Evolutionary conservation across 768 basidiomycete species (phyloP), one percentile per base, ranked within the genome.

Genomic region (Auricularia cornea): DNA sequence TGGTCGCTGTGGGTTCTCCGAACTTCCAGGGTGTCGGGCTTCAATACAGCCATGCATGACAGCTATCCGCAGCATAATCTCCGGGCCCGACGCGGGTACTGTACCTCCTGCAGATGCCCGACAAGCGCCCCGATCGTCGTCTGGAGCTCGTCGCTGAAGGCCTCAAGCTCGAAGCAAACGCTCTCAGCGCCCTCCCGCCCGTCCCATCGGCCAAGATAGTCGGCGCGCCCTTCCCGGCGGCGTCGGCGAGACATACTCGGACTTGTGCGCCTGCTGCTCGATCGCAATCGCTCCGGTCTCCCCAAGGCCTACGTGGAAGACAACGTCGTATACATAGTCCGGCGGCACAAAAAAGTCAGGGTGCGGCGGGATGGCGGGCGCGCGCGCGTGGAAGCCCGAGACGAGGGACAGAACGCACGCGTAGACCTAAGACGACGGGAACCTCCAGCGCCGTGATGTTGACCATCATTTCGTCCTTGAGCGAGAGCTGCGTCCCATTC

Each of bases 271-370:
- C n/a, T 80, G 69, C 65, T 82, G 78, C 71, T 89, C 88, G 78
- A 89, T 80, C 26, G 84, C 77, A 60, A 88, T 68, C 0, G 83
- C 80, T 0, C 88, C 88, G 14, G 84, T 78, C 18, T 84, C 83
- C 4, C 85, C 87, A 26, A 86, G 83, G 3, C 88, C 88, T 31
- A 89, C 78, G 68, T 89, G 88, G 67, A 89, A 82, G 61, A 89
- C 81, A 68, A 89, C 83, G 69, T 89, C 87, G 67, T 84, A 89
- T 14, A 84, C 85, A 59, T 74, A 74, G 23, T 72, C 70, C 28
- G 66, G 69, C 3, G 79, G 78, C 12, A 70, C 66, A 2, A 81
- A 80, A 1, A 80, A 73, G 29, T 79, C 66, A 28, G 79, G 71
- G 32, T 74, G 75, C 3, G 79, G 78, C 69, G 23, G 82, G 76